Conservation (phyloP, 108 stramenopile species). For the Nannochloropsis gaditana region DNA sequence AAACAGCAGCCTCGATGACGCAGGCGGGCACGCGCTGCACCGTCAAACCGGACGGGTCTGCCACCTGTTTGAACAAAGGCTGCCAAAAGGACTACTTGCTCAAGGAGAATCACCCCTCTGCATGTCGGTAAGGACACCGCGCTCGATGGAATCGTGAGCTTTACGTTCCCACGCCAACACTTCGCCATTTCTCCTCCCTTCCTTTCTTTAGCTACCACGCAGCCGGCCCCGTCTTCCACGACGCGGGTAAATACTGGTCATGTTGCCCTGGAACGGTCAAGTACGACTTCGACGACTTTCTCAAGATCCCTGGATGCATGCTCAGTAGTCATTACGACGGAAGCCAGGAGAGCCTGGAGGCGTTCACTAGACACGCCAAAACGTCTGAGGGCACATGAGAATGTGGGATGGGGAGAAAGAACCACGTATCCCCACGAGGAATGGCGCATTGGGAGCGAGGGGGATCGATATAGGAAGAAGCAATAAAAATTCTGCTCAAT, state of each 20-base stretch:
- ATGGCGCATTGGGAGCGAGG: too few species aligned
- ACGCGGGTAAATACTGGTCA: conserved; percentile 92
- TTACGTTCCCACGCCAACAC: not conserved
- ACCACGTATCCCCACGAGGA: too few species aligned
- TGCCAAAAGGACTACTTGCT: conserved; percentile 53
- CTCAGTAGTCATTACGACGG: conserved; percentile 52
- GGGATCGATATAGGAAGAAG: too few species aligned
- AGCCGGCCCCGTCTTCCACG: conserved; percentile 92
- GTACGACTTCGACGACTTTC: conserved; percentile 58
- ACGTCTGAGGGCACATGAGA: too few species aligned
- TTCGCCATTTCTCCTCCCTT: not conserved
- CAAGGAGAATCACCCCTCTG: conserved; percentile 34
- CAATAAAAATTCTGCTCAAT: too few species aligned
- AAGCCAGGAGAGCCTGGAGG: conserved; percentile 23
- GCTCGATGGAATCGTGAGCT: too few species aligned
- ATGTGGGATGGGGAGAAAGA: too few species aligned
- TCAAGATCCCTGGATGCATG: conserved; percentile 51
- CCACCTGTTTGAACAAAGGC: conserved; percentile 52
- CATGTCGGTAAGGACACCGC: conserved; percentile 28
- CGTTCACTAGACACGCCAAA: too few species aligned
- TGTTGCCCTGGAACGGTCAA: conserved; percentile 68
- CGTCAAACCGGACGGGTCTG: conserved; percentile 50
- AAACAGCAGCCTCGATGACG: conserved; percentile 43
- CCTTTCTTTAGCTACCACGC: conserved; percentile 60
- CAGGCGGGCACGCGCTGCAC: conserved; percentile 51